Conservation (phyloP, 2,329 filamentous ascomycete genomes). For the Talaromyces sp. region DNA sequence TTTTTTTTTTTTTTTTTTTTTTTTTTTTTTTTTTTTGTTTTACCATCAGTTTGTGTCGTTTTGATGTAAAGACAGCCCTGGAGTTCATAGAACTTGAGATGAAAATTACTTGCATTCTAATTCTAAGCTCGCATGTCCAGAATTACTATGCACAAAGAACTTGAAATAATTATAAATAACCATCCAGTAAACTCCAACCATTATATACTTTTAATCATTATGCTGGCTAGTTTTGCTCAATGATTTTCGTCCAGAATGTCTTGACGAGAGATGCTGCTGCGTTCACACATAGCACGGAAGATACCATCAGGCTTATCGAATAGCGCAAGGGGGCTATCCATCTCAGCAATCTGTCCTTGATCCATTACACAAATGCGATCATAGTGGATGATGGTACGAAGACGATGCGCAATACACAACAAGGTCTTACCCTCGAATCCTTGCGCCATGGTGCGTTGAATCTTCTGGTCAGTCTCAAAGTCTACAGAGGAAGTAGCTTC, state of each 20-base stretch:
- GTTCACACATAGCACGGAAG: slow-evolving; percentile 87
- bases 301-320: slow-evolving; percentile 73
- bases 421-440: slow-evolving; percentile 87
- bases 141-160: too few species aligned
- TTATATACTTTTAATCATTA: slow-evolving; percentile 1
- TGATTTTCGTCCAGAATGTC: slow-evolving; percentile 35
- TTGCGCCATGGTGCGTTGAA: slow-evolving; percentile 82
- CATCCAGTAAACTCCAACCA: not conserved
- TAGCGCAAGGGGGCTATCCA: slow-evolving; percentile 74
- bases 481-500: slow-evolving; percentile 93
- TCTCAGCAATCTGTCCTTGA: slow-evolving; percentile 79
- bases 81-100: too few species aligned
- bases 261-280: slow-evolving; percentile 69
- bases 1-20: too few species aligned
- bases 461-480: slow-evolving; percentile 95
- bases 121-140: not conserved
- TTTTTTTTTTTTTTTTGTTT: too few species aligned
- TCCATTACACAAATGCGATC: slow-evolving; percentile 98
- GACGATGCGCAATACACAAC: slow-evolving; percentile 86
- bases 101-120: not conserved
- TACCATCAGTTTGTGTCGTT: not conserved
- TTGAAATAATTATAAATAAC: not conserved
- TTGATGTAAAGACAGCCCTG: not conserved
- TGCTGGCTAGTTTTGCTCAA: not conserved
- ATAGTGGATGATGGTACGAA: slow-evolving; percentile 91